Conservation (phyloP, 768 basidiomycete genomes). For the Xerocomus brunneocitrinus region DNA sequence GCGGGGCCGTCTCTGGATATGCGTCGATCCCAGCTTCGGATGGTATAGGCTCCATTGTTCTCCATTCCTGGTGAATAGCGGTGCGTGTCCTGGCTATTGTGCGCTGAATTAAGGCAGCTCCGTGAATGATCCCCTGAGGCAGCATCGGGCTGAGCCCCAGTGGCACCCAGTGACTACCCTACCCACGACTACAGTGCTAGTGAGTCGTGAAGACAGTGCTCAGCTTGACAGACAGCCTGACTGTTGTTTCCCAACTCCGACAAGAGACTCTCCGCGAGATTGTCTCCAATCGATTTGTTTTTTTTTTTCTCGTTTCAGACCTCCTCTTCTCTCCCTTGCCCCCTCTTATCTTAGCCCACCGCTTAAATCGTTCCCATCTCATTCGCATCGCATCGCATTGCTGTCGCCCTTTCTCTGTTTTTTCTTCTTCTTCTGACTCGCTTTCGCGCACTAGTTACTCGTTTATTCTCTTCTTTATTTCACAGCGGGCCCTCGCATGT, state of each 20-base stretch:
- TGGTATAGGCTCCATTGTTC: conserved; percentile 23
- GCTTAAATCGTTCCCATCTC: conserved; percentile 29
- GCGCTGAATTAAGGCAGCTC: conserved; percentile 17
- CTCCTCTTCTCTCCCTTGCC: conserved; percentile 12
- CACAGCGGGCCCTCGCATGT: conserved; percentile 34
- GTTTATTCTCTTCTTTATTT: conserved; percentile 26
- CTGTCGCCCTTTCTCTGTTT: conserved; percentile 25
- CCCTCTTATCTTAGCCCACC: conserved; percentile 29
- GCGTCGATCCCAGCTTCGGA: conserved; percentile 17
- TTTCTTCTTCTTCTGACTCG: conserved; percentile 17
- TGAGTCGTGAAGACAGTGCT: not conserved
- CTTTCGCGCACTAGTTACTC: conserved; percentile 31
- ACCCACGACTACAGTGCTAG: not conserved
- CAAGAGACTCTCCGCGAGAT: conserved; percentile 31
- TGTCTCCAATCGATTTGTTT: conserved; percentile 26
- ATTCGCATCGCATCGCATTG: conserved; percentile 33
- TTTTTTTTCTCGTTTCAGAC: conserved; percentile 23
- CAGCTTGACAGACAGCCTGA: conserved; percentile 18
- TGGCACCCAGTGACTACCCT: not conserved
- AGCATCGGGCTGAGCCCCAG: not conserved
- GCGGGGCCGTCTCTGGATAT: not conserved
- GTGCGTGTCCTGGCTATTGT: conserved; percentile 25
- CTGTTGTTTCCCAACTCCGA: conserved; percentile 30
- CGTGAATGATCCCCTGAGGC: conserved; percentile 1
- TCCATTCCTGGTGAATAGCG: conserved; percentile 20